These are phyloP conservation scores for Lipomyces chichibuensis DNA, from an alignment of 805 yeast genomes.

Conservation along the genomic window DNA sequence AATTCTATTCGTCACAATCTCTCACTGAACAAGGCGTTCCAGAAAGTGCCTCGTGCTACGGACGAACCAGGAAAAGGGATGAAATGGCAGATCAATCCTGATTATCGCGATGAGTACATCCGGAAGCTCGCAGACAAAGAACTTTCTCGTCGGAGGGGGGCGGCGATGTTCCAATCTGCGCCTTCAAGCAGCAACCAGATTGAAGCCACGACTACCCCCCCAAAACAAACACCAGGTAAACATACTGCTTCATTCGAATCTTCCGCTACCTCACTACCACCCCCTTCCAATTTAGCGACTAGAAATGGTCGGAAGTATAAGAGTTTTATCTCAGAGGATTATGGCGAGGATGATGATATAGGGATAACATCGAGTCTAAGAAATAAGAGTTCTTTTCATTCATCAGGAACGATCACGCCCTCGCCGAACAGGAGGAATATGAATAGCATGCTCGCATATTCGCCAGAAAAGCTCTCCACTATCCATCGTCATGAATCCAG, in stretches of 20 bases:
- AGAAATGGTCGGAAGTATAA: slow-evolving; percentile 10
- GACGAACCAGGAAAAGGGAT: slow-evolving; percentile 98
- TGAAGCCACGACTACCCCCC: slow-evolving; percentile 17
- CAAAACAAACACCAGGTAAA: slow-evolving; percentile 32
- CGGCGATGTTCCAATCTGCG: slow-evolving; percentile 24
- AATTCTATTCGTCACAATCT: slow-evolving; percentile 94
- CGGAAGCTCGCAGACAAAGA: slow-evolving; percentile 74
- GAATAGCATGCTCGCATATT: slow-evolving; percentile 15
- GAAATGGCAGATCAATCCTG: slow-evolving; percentile 96
- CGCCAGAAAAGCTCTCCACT: slow-evolving; percentile 12
- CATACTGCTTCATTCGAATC: not conserved
- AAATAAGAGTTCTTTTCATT: slow-evolving; percentile 15
- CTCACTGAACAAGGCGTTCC: slow-evolving; percentile 94
- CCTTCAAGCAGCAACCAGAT: slow-evolving; percentile 11
- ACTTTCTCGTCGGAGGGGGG: slow-evolving; percentile 36
- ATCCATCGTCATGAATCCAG: not conserved
- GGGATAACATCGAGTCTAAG: slow-evolving; percentile 11
- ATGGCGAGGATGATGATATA: slow-evolving; percentile 15
- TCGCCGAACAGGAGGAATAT: slow-evolving; percentile 18
- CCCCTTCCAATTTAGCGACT: slow-evolving; percentile 11
- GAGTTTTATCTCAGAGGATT: slow-evolving; percentile 13
- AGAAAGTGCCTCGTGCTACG: slow-evolving; percentile 92
- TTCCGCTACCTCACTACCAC: slow-evolving; percentile 14
- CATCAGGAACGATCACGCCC: slow-evolving; percentile 26
- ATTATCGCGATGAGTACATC: slow-evolving; percentile 81